Evolutionary conservation across 2,329 filamentous ascomycete species (phyloP), one percentile per base, ranked within the genome.

Genomic region (Sporothrix pallida): DNA sequence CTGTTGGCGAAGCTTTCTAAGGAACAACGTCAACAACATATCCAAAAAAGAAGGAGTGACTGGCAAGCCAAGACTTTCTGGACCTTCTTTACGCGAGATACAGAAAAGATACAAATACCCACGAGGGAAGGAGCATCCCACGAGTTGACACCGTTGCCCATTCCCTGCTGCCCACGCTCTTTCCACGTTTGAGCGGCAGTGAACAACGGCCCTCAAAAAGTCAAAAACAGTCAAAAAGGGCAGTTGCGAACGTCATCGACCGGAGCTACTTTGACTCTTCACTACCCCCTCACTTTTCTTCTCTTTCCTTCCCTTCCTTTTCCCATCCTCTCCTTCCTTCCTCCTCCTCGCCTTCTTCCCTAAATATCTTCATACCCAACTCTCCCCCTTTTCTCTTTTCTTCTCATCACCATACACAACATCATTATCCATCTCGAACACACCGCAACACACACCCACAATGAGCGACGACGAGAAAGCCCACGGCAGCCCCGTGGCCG

Each of bases 401-500:
- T 17, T 48, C 42, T 5, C 20, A 50, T 31, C 31, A 50, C 44
- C 44, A 68, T n/a, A 26, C 46, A n/a, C 23, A 12, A 23, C 12
- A 48, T 20, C 62, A 63, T 13, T 6, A n/a, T 20, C 26, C 26
- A 10, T 15, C 26, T 42, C 13, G 2, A 60, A 60, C 62, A 31
- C 50, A 26, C 23, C 23, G 23, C 15, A 70, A 52, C 23, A 44
- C 23, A 48, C 12, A 17, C 31, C 37, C 42, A 75, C 60, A 37
- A 74, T 75, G 73, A 77, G 76, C 37, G 73, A 76, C 71, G 76
- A 75, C 52, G 76, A 77, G 69, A 77, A 77, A 62, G 76, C 70
- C 17, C 73, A 74, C 58, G 60, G 54, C 54, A 65, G 44, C 31
- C 73, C 73, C 6, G 52, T 56, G 9, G 31, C 26, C 26, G n/a